These are phyloP conservation scores for Elsinoe necatrix DNA, from an alignment of 2,329 filamentous ascomycete genomes.

Conservation along the genomic window DNA sequence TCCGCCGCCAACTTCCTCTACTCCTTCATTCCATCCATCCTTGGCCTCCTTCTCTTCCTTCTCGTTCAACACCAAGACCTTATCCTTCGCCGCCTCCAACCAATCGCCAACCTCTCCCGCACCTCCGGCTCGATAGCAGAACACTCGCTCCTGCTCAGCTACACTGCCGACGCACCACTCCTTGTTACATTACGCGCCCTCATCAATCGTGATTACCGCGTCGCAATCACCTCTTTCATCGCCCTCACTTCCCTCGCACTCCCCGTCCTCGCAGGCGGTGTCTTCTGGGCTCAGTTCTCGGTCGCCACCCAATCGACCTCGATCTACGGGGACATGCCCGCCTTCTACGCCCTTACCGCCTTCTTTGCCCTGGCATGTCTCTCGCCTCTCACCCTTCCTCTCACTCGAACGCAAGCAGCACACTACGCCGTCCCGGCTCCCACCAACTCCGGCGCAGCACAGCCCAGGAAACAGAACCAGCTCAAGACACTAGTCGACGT, in stretches of 20 bases:
- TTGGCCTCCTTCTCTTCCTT: conserved; percentile 61
- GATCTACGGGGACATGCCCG: conserved; percentile 65
- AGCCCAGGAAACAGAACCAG: conserved; percentile 60
- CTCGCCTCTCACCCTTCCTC: conserved; percentile 55
- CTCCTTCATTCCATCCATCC: conserved; percentile 60
- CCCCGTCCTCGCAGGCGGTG: conserved; percentile 59
- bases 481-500: conserved; percentile 67
- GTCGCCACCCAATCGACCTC: conserved; percentile 41
- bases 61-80: conserved; percentile 59
- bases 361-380: conserved; percentile 65
- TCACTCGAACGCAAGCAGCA: conserved; percentile 45
- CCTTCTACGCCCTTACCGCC: conserved; percentile 62
- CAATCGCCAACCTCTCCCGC: conserved; percentile 56
- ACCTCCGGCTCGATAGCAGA: conserved; percentile 53
- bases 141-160: conserved; percentile 60
- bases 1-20: conserved; percentile 84
- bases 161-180: conserved; percentile 57
- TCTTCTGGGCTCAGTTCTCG: conserved; percentile 65
- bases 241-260: conserved; percentile 53
- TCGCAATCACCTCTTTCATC: conserved; percentile 54
- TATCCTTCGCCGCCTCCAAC: conserved; percentile 56
- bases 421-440: conserved; percentile 53
- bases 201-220: conserved; percentile 55
- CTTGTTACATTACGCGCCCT: conserved; percentile 51
- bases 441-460: conserved; percentile 50